Evolutionary conservation across 108 stramenopile genomes (phyloP).

Genomic region (Craspedostauros australis): DNA sequence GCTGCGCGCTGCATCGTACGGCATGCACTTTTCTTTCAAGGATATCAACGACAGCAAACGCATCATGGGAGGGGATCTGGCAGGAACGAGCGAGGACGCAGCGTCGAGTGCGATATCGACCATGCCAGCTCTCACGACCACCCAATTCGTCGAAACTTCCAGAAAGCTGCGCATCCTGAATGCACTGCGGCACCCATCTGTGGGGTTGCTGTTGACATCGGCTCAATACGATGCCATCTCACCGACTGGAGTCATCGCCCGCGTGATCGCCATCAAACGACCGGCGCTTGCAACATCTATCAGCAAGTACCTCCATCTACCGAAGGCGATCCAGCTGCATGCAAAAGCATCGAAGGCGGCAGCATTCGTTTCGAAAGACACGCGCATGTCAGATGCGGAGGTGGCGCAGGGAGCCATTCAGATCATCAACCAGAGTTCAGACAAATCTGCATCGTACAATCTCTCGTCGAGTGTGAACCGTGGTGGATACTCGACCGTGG

Average conservation of each 20-base stretch:
- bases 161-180: constrained; percentile 85
- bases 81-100: constrained; percentile 6
- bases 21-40: constrained; percentile 84
- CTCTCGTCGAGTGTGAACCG: constrained; percentile 40
- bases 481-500: constrained; percentile 75
- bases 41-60: constrained; percentile 23
- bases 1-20: constrained; percentile 89
- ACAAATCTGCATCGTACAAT: neutral
- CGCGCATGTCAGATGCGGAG: constrained; percentile 46
- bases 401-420: constrained; percentile 64
- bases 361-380: constrained; percentile 38
- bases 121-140: constrained; percentile 48
- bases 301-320: constrained; percentile 58
- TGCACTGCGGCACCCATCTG: constrained; percentile 60
- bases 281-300: constrained; percentile 69
- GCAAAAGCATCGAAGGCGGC: constrained; percentile 72
- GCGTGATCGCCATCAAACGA: constrained; percentile 56
- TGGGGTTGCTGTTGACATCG: constrained; percentile 81
- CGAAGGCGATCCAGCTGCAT: constrained; percentile 58
- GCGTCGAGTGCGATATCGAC: constrained; percentile 11
- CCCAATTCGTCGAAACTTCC: constrained; percentile 62
- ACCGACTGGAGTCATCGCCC: constrained; percentile 68
- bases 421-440: constrained; percentile 38
- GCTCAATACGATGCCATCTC: constrained; percentile 81
- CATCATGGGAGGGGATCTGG: constrained; percentile 36